Evolutionary conservation across 2,329 filamentous ascomycete genomes (phyloP), one percentile per base, ranked within the genome.

Genomic region (Xylariaceae sp.): DNA sequence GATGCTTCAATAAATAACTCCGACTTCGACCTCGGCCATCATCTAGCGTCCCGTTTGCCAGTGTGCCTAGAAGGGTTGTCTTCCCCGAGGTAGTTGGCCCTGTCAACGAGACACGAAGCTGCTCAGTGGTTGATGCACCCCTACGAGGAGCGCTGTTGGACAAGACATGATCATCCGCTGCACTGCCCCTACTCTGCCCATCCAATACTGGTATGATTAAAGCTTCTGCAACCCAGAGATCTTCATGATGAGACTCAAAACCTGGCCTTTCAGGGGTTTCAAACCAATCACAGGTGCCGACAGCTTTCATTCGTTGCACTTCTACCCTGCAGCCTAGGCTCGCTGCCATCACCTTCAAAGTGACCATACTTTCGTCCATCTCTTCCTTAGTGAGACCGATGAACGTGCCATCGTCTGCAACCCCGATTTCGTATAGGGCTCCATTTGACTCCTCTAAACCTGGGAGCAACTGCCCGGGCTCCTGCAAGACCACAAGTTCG

Each of bases 351-450:
- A 88, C 84, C 56, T 85, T 83, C 36, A 99, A 73, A 53, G 92
- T 96, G 40, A 80, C 81, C 56, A 97, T 77, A 68, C 91, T 96
- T 71, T 97, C 92, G 57, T 92, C 83, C 78, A 99, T 83, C 71
- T 99, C 94, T 67, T 96, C 91, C 60, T 88, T 84, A 2, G 89
- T 88, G 44, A 99, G 76, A 0, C 94, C 94, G 40, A 96, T 83
- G 54, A 99, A 84, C 0, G 87, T 90, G 7, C 94, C 94, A 72
- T 97, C 91, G 69, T 99, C 94, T 26, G 92, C 88, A 9, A 99
- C 91, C 0, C 94, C 94, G 69, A 99, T 95, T 70, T 99, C 92
- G 64, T 99, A 99, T 47, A 97, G 72, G 1, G 94, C 94, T 5
- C 94, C 94, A 61, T 89, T 87, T 15, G 91, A 96, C 68, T 96